Base-by-base conservation (phyloP, 768 basidiomycete genomes). In the Glaciozyma antarctica region DNA sequence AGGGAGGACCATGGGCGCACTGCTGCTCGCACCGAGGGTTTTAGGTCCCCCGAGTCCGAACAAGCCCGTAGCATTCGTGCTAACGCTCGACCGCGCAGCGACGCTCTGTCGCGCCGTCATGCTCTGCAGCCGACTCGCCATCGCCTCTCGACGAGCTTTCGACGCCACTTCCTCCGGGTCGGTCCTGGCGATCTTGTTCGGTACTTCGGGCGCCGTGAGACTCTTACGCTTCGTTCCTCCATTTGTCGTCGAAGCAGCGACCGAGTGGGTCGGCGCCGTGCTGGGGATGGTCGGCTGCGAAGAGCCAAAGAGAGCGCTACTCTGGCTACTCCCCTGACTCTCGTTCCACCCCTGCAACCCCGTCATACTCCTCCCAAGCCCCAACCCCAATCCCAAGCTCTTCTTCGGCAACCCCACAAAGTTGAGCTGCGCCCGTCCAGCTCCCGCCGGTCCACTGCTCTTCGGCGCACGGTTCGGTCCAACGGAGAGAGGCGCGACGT, bases 401-500 rank as follows among this genome's bases (percentile, higher is more conserved):
- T 70, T 70, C 60, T 66, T 70, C 22, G 69, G 62, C 3, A 66
- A 38, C 8, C 69, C 69, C 41, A 66, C 69, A 44, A 70, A 70
- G 60, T 70, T 66, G 52, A 70, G 57, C 45, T 41, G 38, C 38
- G 38, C 38, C 38, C 38, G 6, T 15, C 38, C 38, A 2, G 38
- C 38, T 41, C 38, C 38, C 7, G 13, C 13, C 38, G 38, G 38
- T 41, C 38, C 38, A 15, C 38, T 41, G 38, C 38, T 41, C 38
- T 41, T 41, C 7, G 38, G 38, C 38, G 38, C 38, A 2, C 38
- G 38, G 38, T 41, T 41, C 38, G 38, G 38, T 41, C 38, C 38
- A 12, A 41, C 38, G 8, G 38, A 41, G 38, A 41, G 38, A 41
- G 38, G 8, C 13, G 10, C 38, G 38, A 41, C 38, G 38, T 41